Evolutionary conservation across 1,284 basidiomycete genomes (phyloP), one percentile per base, ranked within the genome.

Genomic region (Ceratobasidium sp.): DNA sequence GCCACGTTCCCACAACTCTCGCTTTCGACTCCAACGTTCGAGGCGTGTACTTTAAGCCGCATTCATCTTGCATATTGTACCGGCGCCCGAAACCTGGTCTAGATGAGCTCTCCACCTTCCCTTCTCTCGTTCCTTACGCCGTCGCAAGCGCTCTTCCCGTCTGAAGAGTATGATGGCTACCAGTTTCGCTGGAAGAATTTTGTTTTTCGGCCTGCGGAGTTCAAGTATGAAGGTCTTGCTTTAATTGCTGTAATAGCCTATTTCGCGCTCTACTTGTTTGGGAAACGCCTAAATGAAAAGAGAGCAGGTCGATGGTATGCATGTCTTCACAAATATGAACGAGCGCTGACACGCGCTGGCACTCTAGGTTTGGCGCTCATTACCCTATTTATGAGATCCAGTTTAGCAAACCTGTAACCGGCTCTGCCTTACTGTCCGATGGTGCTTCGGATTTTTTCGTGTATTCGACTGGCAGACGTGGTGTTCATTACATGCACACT

Each of bases 381-480:
- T 84, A 85, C 20, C 85, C 88, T 13, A 84, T 93, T 77, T 89
- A 93, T 79, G 84, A 87, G 60, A 85, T 88, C 58, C 93, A 95
- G 83, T 95, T 95, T 84, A 92, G 93, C 33, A 89, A 86, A 64
- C 92, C 94, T 6, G 82, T 80, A 79, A 84, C 88, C 77, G 77
- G 81, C 33, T 87, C 86, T n/a, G 85, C 89, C n/a, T 84, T 91
- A 76, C 87, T 88, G 58, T 70, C 81, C 86, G 94, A 96, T 82
- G 94, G 95, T 20, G 88, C 92, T 81, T 89, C 91, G 6, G 92
- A 95, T 86, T 94, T 92, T 84, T 94, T 95, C 86, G 88, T 89
- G 82, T 97, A 93, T 86, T 95, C 95, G 44, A 95, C 95, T 0
- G 96, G 96, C 78, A 89, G 96, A 78, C 91, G 93, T 79, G 92